Percentiles rank a stretch among this genome's conserved stretches.
Conservation (phyloP, 2,329 filamentous ascomycete species). For the Cercospora sp. region DNA sequence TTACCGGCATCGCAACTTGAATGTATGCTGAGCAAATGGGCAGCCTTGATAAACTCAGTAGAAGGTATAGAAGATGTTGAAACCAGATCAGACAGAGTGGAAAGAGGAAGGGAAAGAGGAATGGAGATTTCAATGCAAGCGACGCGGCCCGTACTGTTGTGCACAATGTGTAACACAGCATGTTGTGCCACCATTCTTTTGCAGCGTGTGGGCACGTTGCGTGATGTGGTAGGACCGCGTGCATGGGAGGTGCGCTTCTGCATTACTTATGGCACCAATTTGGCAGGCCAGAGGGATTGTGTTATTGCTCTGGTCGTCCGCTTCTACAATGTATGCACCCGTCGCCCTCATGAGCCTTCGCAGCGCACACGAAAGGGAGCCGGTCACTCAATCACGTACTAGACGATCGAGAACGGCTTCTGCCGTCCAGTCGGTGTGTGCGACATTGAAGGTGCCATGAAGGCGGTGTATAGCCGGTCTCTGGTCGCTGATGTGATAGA, state of each 20-base stretch:
- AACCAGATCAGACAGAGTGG: neutral
- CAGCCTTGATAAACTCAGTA: neutral
- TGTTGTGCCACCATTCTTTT: neutral
- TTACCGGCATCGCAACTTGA: neutral
- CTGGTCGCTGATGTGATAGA: neutral
- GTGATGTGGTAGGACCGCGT: neutral
- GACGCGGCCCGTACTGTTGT: neutral
- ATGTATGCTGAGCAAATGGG: neutral
- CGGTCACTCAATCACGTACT: neutral
- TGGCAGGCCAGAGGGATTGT: neutral
- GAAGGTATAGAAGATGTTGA: neutral
- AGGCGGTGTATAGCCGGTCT: neutral
- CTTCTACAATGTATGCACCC: neutral
- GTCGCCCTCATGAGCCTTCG: neutral
- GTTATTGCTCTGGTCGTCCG: neutral
- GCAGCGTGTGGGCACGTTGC: neutral
- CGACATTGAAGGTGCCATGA: neutral
- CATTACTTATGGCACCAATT: neutral
- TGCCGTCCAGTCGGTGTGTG: neutral
- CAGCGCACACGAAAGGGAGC: neutral
- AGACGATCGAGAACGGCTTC: neutral
- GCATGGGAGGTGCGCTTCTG: neutral
- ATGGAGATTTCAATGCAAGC: neutral
- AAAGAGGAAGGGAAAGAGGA: neutral
- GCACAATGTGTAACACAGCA: neutral